Conservation (phyloP, 208 protist species). For the Crithidia acanthocephali region DNA sequence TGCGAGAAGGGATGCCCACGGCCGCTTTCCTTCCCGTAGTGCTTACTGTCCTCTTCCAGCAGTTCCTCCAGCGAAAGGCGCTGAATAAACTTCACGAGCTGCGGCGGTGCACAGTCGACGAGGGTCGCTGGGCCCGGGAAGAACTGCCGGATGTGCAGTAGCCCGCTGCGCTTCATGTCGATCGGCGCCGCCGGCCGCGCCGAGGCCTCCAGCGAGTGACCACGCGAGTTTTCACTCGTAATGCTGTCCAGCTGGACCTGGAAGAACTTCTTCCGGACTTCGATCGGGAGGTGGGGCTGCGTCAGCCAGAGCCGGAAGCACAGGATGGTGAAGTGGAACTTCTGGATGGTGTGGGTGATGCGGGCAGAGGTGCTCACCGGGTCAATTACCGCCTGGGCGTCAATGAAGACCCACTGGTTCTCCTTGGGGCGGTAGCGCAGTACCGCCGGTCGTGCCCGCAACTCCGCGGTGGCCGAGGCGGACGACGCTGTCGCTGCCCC, state of each 20-base stretch:
- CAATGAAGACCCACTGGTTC: conserved; percentile 91
- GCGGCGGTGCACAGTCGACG: conserved; percentile 84
- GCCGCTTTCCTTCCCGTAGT: conserved; percentile 29
- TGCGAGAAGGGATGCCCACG: conserved; percentile 22
- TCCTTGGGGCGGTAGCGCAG: conserved; percentile 87
- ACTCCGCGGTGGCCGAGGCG: conserved; percentile 26
- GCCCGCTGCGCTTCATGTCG: conserved; percentile 88
- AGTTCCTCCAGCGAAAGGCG: conserved; percentile 84
- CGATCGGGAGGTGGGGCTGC: conserved; percentile 86
- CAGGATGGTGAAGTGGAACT: conserved; percentile 81
- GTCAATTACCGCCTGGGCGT: conserved; percentile 73
- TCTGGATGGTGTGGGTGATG: conserved; percentile 61
- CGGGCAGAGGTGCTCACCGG: conserved; percentile 63
- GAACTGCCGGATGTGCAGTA: conserved; percentile 92
- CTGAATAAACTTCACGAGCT: conserved; percentile 87
- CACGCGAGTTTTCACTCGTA: conserved; percentile 57
- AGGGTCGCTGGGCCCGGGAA: conserved; percentile 84
- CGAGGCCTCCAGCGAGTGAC: conserved; percentile 48
- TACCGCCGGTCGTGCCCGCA: conserved; percentile 74
- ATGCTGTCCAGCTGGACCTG: conserved; percentile 72
- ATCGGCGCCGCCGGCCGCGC: conserved; percentile 72
- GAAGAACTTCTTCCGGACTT: conserved; percentile 85
- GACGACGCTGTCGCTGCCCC: background rate
- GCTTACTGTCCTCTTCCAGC: conserved; percentile 55
- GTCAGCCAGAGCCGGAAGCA: conserved; percentile 81